Evolutionary conservation across 768 basidiomycete genomes (phyloP).

Genomic region (Leucosporidium creatinivorum): DNA sequence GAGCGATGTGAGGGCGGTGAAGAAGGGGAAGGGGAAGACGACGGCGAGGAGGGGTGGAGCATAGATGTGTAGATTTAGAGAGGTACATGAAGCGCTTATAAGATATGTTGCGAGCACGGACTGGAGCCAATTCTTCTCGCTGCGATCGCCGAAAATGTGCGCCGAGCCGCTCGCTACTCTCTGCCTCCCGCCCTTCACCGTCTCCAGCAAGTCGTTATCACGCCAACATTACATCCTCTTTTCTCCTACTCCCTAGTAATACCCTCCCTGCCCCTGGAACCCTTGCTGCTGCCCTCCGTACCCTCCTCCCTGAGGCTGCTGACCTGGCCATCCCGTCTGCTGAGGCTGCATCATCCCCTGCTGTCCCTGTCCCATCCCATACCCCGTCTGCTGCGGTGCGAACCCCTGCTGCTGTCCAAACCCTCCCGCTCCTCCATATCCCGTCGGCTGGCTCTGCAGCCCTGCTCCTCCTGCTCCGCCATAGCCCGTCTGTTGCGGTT

Average conservation of each 20-base stretch:
- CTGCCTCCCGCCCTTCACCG: neutral
- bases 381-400: no score
- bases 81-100: neutral
- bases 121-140: no score
- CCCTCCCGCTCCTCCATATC: neutral
- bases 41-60: neutral
- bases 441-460: no score
- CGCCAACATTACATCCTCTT: neutral
- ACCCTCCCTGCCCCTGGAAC: neutral
- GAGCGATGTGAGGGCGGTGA: no score
- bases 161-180: neutral
- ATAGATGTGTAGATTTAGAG: neutral
- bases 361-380: neutral
- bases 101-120: neutral
- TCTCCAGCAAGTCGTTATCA: neutral
- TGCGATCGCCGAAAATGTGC: neutral
- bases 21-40: neutral
- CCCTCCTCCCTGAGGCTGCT: neutral
- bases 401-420: neutral
- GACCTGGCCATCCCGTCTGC: neutral
- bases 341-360: neutral
- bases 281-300: neutral
- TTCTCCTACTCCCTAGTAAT: neutral
- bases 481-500: conserved; percentile 7
- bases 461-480: no score